Base-by-base conservation (phyloP, 2,329 filamentous ascomycete genomes). In the Colletotrichum euphorbiae region DNA sequence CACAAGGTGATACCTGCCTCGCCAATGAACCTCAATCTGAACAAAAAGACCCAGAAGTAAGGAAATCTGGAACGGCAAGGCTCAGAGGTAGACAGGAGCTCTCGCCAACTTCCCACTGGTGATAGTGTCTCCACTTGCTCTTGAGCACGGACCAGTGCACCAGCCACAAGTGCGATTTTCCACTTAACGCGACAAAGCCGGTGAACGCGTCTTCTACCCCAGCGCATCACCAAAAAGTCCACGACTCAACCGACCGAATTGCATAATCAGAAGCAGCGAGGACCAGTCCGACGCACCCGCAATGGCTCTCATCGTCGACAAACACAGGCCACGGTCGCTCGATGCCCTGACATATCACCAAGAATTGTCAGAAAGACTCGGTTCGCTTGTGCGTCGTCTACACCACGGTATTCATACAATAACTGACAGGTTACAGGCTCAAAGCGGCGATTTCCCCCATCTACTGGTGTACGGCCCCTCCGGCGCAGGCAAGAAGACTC, bases 401-500 rank as follows among this genome's bases (percentile, higher is more conserved):
- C 3, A 31, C 11, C 51, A 36, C 36, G 56, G 45, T 24, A 13
- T 42, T 33, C 42, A 6, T 13, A 19, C 50, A 46, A 28, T 50
- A 59, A 15, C 60, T 65, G 69, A 71, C 69, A 46, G 58, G 43
- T n/a, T 15, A 13, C 73, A 97, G 94, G 96, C 96, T 62, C 93
- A 97, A 87, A 97, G 92, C 81, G 94, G 95, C 74, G 97, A 99
- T 79, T 99, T 99, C 77, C 96, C 96, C 56, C 97, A 99, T 81
- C 90, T 99, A 52, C 92, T 99, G 70, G 93, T 99, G 71, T 99
- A 98, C 77, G 96, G 96, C 0, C 96, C 96, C 1, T 98, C 95
- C 0, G 96, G 96, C 38, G 96, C 96, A 5, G 96, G 96, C 72
- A 99, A 99, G 80, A 99, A 99, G 82, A 99, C 96, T 1, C 91